Evolutionary conservation across 2,329 filamentous ascomycete genomes (phyloP), one percentile per base, ranked within the genome.

Genomic region (Aspergillus tanneri): DNA sequence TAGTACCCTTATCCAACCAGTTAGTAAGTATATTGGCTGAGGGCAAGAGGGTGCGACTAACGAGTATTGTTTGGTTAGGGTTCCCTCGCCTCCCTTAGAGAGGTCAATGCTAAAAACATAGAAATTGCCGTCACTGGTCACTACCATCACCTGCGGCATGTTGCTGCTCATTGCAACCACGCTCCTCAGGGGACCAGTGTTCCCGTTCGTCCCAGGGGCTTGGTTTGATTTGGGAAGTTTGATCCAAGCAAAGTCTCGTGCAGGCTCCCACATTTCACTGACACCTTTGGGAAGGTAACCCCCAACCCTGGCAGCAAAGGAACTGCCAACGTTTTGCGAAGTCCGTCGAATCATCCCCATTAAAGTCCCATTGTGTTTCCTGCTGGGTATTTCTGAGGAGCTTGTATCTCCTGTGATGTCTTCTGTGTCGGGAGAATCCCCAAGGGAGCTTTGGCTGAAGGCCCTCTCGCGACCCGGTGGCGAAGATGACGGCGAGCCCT

Each of bases 91-190:
- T 14, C 93, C 93, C 53, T 88, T 88, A 60, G 95, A 91, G 76
- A 99, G 82, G 67, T 99, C 91, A 46, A 99, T 90, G 56, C 89
- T 92, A 71, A 92, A 99, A 23, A 97, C 87, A 60, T 93, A 96
- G 64, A 96, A 97, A 19, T 86, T 86, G 8, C 93, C 93, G 66
- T 99, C 93, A 60, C 87, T 96, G 0, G 93, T 99, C 11, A 96
- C 91, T 0, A 97, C 89, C 91, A 99, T 97, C 40, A 99, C 88
- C 62, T 97, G 91, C 1, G 93, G 93, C 21, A 88, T 91, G 65
- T 85, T 95, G 63, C 86, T 93, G 66, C 89, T 96, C 86, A 99
- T 95, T 7, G 93, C 92, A 35, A 99, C 93, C n/a, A 99, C 92
- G 57, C 90, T 96, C 56, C 88, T 80, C 32, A 95, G 71, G 0